Conservation (phyloP, 495 filamentous ascomycete species). For the Penicillium psychrofluorescens region DNA sequence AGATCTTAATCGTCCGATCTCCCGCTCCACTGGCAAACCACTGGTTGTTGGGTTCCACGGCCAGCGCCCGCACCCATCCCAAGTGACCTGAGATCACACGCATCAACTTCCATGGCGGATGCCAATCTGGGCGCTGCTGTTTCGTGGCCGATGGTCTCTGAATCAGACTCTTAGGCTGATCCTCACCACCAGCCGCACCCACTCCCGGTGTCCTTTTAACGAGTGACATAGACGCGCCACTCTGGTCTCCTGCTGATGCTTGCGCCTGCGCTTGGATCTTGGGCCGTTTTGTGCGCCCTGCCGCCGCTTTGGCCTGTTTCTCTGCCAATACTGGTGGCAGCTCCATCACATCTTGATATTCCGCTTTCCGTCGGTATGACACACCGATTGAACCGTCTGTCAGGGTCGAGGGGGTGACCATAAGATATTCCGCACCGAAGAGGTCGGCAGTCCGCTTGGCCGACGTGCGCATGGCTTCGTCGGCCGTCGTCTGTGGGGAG, state of each 20-base stretch:
- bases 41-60: slow-evolving; percentile 91
- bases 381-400: slow-evolving; percentile 41
- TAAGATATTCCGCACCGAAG: slow-evolving; percentile 51
- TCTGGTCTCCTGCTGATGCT: slow-evolving; percentile 19
- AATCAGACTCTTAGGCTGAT: slow-evolving; percentile 53
- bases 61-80: slow-evolving; percentile 88
- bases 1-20: slow-evolving; percentile 97
- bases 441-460: slow-evolving; percentile 64
- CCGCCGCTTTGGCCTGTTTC: slow-evolving; percentile 65
- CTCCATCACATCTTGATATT: slow-evolving; percentile 77
- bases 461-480: slow-evolving; percentile 46
- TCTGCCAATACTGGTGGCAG: slow-evolving; percentile 79
- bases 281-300: slow-evolving; percentile 51
- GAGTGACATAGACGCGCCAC: slow-evolving; percentile 37
- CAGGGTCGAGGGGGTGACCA: slow-evolving; percentile 38
- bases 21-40: slow-evolving; percentile 97
- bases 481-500: slow-evolving; percentile 23
- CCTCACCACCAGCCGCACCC: slow-evolving; percentile 20
- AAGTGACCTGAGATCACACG: slow-evolving; percentile 93
- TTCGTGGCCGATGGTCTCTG: slow-evolving; percentile 59
- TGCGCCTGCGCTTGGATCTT: slow-evolving; percentile 28
- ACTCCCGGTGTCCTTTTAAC: slow-evolving; percentile 29
- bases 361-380: slow-evolving; percentile 56
- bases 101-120: slow-evolving; percentile 97
- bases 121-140: slow-evolving; percentile 85